Evolutionary conservation across 495 filamentous ascomycete species (phyloP), one percentile per base, ranked within the genome.

Genomic region (Acidiella bohemica): DNA sequence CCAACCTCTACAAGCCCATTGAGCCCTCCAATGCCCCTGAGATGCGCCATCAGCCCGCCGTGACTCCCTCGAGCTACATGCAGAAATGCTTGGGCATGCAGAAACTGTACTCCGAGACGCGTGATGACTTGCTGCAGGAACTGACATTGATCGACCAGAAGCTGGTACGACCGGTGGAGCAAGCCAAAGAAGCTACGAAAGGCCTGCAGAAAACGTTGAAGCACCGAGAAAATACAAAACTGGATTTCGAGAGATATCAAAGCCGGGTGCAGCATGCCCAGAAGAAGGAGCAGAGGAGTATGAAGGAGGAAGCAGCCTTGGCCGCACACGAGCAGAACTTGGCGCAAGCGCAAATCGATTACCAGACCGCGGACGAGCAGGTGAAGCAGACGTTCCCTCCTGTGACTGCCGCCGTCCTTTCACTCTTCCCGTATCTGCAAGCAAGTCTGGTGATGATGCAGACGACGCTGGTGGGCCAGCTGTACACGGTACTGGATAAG

Each of bases 141-240:
- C 63, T 94, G 39, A 62, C 60, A 41, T 65, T 71, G 35, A 78
- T 95, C 41, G 85, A 94, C 44, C 57, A 61, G 0, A 71, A 75
- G 36, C 72, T 94, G 39, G 68, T 92, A 27, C 67, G 67, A 45
- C 85, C 87, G 1, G 79, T 82, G 3, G 67, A 66, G 14, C 70
- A 80, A 36, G 84, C 81, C 2, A 80, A 78, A 53, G 75, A 80
- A 35, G 74, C 57, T 29, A 65, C 93, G 42, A 67, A 72, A 41
- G 80, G 83, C 0, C 67, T 93, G 56, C 80, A 85, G 54, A 94
- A 88, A 60, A 80, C 80, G 2, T 88, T 96, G 57, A 93, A 93
- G 64, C 88, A 84, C 54, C 68, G 88, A 28, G 84, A 92, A 51
- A 80, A 93, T 51, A 84, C 78, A 60, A 81, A 93, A 68, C 53